A percentile compares a stretch with the other conserved stretches of the same genome.
Conservation (phyloP, 2,329 filamentous ascomycete species). For the Albifimbria verrucaria region DNA sequence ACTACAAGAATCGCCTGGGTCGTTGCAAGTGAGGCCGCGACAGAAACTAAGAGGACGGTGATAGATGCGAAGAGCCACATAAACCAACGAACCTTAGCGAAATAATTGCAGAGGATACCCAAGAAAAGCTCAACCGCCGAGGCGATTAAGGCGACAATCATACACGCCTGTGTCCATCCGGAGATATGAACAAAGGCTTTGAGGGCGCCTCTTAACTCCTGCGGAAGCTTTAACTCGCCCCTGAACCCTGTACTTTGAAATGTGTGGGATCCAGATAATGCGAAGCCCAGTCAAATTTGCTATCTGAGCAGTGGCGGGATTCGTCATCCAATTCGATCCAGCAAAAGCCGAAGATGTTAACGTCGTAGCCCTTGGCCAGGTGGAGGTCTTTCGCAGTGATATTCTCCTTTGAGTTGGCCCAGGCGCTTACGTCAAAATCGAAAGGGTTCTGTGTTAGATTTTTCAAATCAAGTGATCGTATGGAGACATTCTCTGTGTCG, state of each 20-base stretch:
- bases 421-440: background rate
- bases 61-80: background rate
- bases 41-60: background rate
- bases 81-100: background rate
- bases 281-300: background rate
- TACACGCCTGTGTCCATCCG: background rate
- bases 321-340: background rate
- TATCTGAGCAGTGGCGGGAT: background rate
- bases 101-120: background rate
- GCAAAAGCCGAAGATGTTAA: background rate
- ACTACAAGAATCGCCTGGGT: background rate
- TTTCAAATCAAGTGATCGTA: background rate
- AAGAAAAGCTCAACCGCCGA: background rate
- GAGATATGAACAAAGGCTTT: background rate
- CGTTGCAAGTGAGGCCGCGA: background rate
- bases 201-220: background rate
- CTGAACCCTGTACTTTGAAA: background rate
- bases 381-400: background rate
- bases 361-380: background rate
- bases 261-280: background rate
- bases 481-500: background rate
- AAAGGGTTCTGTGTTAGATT: background rate
- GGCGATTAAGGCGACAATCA: background rate
- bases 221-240: background rate
- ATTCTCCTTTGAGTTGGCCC: background rate